Percentiles rank a stretch among this genome's conserved stretches.
Evolutionary conservation across 805 yeast genomes (phyloP).

Genomic region (Candida ortonii): DNA sequence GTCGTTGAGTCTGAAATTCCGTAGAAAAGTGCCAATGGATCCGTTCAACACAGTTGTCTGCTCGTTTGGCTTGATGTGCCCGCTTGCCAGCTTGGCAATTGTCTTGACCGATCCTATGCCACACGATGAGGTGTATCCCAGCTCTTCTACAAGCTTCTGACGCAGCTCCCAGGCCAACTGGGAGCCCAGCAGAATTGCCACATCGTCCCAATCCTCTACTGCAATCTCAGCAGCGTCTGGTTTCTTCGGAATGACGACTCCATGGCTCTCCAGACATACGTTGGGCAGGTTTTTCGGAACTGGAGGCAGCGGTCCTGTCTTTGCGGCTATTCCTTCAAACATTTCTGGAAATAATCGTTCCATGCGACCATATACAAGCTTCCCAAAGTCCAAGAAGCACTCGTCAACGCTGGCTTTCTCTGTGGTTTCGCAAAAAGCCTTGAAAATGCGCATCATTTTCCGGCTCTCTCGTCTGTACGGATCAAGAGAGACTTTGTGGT

Average conservation of each 20-base stretch:
- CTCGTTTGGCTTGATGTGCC: conserved; percentile 76
- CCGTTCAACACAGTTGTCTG: conserved; percentile 69
- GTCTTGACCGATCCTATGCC: conserved; percentile 78
- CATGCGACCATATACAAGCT: conserved; percentile 47
- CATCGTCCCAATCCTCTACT: conserved; percentile 75
- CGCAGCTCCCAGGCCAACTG: conserved; percentile 55
- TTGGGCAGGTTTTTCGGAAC: conserved; percentile 40
- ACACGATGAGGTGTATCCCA: conserved; percentile 86
- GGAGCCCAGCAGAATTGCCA: conserved; percentile 66
- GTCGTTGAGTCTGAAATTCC: conserved; percentile 62
- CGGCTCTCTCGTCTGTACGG: conserved; percentile 88
- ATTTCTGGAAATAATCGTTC: conserved; percentile 48
- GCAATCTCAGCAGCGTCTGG: conserved; percentile 20
- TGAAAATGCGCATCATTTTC: conserved; percentile 67
- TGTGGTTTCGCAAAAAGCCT: conserved; percentile 58
- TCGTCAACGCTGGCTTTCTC: conserved; percentile 98
- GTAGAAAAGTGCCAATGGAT: conserved; percentile 51
- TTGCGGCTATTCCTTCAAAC: conserved; percentile 11
- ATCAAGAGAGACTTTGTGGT: conserved; percentile 84
- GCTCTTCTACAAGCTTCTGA: conserved; percentile 42
- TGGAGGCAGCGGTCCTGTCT: conserved; percentile 38
- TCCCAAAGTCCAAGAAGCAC: conserved; percentile 81
- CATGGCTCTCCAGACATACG: conserved; percentile 29
- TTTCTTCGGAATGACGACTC: conserved; percentile 25
- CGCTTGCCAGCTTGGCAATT: conserved; percentile 84